Evolutionary conservation across 2,329 filamentous ascomycete genomes (phyloP), one percentile per base, ranked within the genome.

Genomic region (Penicillium sp.): DNA sequence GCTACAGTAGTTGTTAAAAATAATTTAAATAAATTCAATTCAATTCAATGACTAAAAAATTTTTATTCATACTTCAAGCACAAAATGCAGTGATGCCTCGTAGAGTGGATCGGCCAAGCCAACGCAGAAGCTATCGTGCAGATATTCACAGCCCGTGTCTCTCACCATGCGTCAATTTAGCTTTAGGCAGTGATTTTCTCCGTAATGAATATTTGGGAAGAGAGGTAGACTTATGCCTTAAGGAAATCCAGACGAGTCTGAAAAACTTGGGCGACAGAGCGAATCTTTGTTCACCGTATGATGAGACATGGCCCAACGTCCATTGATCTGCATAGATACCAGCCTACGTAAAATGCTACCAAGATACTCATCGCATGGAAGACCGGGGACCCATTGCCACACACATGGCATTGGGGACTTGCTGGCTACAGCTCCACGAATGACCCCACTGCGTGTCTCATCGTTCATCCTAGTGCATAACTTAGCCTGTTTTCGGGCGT

Each of bases 401-500:
- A 62, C 62, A 67, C 60, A 67, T 65, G 64, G 62, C 55, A 61
- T 45, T 44, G 47, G 53, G 45, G 55, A 47, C 56, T 35, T 47
- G 38, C 51, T 54, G 49, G 42, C 38, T 62, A 53, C 47, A 65
- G 37, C 44, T 47, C 45, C 33, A 55, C 49, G 44, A 30, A 22
- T 54, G 58, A 28, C 53, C 50, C 66, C 66, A 68, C 60, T 59
- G 15, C 47, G 55, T 65, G 63, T 67, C 62, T 65, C 58, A 60
- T 65, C 49, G 37, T 62, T 47, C 47, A 56, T 55, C 45, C 45
- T 12, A 42, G 28, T 66, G 63, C 57, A 53, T 60, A 33, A 54
- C 53, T 57, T 60, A 47, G 65, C 58, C 61, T 35, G 42, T 49
- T 40, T 40, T 58, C 45, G 45, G 61, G 55, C 55, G 40, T 59